phyloP scores from a whole-genome alignment of 1,284 basidiomycete genomes.

The Sporisorium exsertum region DNA sequence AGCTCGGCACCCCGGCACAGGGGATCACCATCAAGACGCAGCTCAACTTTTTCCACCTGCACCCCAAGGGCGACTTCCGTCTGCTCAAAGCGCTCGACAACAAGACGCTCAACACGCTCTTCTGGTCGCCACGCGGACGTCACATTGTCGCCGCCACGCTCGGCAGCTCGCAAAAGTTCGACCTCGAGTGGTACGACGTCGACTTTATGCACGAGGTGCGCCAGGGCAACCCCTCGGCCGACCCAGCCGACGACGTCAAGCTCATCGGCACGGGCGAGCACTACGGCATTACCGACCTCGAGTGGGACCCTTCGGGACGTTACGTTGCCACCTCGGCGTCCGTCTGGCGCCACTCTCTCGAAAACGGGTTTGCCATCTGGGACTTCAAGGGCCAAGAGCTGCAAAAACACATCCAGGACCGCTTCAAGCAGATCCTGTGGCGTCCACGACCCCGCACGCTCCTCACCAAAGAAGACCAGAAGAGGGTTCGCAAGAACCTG shows the following conservation, averaged over 20 bases:
- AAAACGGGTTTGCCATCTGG: slow-evolving; percentile 97
- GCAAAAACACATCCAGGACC: slow-evolving; percentile 86
- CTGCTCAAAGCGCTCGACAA: slow-evolving; percentile 83
- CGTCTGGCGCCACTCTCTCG: slow-evolving; percentile 94
- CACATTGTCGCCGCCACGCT: slow-evolving; percentile 96
- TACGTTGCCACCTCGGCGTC: slow-evolving; percentile 94
- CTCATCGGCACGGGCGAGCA: slow-evolving; percentile 88
- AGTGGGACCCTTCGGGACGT: slow-evolving; percentile 97
- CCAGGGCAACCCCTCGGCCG: slow-evolving; percentile 75
- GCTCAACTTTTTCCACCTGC: slow-evolving; percentile 95
- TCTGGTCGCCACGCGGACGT: slow-evolving; percentile 96
- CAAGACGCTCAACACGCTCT: slow-evolving; percentile 92
- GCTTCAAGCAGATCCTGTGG: slow-evolving; percentile 99
- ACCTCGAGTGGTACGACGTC: slow-evolving; percentile 98
- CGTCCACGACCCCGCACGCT: slow-evolving; percentile 90
- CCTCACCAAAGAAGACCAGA: slow-evolving; percentile 88
- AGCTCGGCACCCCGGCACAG: slow-evolving; percentile 85
- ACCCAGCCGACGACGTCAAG: slow-evolving; percentile 82
- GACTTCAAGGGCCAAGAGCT: slow-evolving; percentile 96
- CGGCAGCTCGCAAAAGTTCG: slow-evolving; percentile 93
- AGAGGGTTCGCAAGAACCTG: slow-evolving; percentile 87
- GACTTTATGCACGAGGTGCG: slow-evolving; percentile 82
- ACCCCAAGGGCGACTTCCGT: slow-evolving; percentile 95
- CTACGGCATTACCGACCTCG: slow-evolving; percentile 96
- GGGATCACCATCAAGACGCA: slow-evolving; percentile 95